phyloP scores from a whole-genome alignment of 768 basidiomycete genomes.

The Coprinellus aureogranulatus region DNA sequence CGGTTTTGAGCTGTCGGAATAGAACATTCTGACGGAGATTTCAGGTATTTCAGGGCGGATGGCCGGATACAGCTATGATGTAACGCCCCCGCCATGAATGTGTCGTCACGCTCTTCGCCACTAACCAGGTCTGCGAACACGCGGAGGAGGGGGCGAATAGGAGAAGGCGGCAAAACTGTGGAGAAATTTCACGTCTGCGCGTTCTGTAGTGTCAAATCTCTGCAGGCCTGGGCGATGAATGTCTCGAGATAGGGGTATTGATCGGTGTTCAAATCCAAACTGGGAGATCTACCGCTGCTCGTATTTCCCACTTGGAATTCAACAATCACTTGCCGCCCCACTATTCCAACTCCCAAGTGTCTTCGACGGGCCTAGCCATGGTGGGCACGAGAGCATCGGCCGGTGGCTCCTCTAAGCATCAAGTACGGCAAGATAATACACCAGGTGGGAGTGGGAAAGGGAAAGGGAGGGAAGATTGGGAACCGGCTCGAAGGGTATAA shows the following conservation, averaged over 20 bases:
- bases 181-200: too few relatives aligned
- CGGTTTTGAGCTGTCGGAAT: neutral
- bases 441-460: too few relatives aligned
- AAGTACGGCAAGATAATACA: too few relatives aligned
- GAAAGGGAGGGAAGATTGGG: too few relatives aligned
- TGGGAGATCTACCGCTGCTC: too few relatives aligned
- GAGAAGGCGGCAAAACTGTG: too few relatives aligned
- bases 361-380: neutral
- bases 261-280: neutral
- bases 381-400: neutral
- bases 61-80: constrained; percentile 12
- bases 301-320: too few relatives aligned
- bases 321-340: too few relatives aligned
- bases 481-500: too few relatives aligned
- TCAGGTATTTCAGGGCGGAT: neutral
- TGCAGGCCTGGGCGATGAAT: neutral
- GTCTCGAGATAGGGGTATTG: neutral
- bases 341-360: too few relatives aligned
- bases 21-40: constrained; percentile 2
- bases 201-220: too few relatives aligned
- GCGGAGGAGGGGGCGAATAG: neutral
- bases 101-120: neutral
- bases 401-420: too few relatives aligned
- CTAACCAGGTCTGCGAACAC: neutral
- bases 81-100: constrained; percentile 5